Base-by-base conservation (phyloP, 2,329 filamentous ascomycete genomes). In the Drechslerella coelobrocha region DNA sequence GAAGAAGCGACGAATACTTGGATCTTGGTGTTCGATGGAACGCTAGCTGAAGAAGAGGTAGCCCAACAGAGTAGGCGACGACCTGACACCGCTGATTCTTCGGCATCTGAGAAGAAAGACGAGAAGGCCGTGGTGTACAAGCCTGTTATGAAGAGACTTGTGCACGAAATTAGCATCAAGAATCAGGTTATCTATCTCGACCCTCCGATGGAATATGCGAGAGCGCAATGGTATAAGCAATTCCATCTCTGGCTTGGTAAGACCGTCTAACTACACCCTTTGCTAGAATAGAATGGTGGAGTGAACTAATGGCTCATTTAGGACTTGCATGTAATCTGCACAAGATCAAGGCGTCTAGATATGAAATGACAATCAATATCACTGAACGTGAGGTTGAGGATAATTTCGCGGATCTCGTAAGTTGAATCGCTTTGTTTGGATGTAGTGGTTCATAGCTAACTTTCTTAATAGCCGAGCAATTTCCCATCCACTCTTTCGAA, bases 141-240 rank as follows among this genome's bases (percentile, higher is more conserved):
- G 2, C 90, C 91, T 0, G 83, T 83, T 2, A 86, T 96, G 80
- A 87, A 85, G 75, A 86, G 85, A 27, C 84, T 96, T 23, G 84
- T 94, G 14, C 91, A 97, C 75, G 94, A 99, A 78, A 89, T 99
- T 60, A 94, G 91, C 4, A 99, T 99, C 91, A 90, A 91, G 29
- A 97, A 97, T 76, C 94, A 99, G 79, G 89, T 97, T 74, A 96
- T 99, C 74, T 96, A 96, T 77, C 85, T 99, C 24, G 94, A 97
- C 57, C 95, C 94, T 2, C 94, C 94, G 3, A 83, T 97, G 55
- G 92, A 96, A 78, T 94, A 88, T 78, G 92, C 94, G 14, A 87
- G 92, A 74, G 92, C 93, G 10, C 93, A 89, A 77, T 99, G 95
- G 94, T 90, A 96, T 77, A 84, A 89, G 17, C 92, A 97, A 75